Conservation (phyloP, 192 early-diverging fungal species). For the Coemansia umbellata region DNA sequence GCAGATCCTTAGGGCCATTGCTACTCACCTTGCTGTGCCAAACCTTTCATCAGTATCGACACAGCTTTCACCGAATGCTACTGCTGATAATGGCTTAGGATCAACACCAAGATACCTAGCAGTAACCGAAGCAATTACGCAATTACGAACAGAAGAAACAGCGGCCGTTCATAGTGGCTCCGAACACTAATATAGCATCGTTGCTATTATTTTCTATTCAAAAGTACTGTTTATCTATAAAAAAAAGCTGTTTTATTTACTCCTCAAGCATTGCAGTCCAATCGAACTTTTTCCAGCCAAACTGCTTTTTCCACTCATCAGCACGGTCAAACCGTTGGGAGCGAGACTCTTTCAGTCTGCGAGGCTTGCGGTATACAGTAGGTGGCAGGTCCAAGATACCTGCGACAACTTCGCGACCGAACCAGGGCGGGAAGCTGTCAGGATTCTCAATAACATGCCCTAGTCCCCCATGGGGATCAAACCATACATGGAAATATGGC, state of each 20-base stretch:
- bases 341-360: slow-evolving; percentile 49
- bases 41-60: background rate
- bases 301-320: slow-evolving; percentile 53
- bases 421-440: slow-evolving; percentile 76
- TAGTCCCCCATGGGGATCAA: slow-evolving; percentile 77
- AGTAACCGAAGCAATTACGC: too few relatives aligned
- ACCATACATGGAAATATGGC: slow-evolving; percentile 98
- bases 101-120: too few relatives aligned
- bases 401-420: slow-evolving; percentile 83
- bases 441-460: slow-evolving; percentile 96
- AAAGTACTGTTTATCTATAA: too few relatives aligned
- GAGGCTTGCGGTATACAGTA: slow-evolving; percentile 68
- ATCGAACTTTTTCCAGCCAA: slow-evolving; percentile 74
- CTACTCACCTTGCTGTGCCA: slow-evolving; percentile 19
- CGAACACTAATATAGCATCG: too few relatives aligned
- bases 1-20: slow-evolving; percentile 31
- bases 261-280: slow-evolving; percentile 65
- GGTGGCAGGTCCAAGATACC: slow-evolving; percentile 80
- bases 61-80: too few relatives aligned
- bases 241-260: background rate
- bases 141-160: too few relatives aligned
- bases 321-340: slow-evolving; percentile 49
- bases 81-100: too few relatives aligned
- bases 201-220: too few relatives aligned
- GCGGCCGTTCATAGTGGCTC: too few relatives aligned